Evolutionary conservation across 805 yeast genomes (phyloP).

Genomic region (Hanseniaspora lachancei): DNA sequence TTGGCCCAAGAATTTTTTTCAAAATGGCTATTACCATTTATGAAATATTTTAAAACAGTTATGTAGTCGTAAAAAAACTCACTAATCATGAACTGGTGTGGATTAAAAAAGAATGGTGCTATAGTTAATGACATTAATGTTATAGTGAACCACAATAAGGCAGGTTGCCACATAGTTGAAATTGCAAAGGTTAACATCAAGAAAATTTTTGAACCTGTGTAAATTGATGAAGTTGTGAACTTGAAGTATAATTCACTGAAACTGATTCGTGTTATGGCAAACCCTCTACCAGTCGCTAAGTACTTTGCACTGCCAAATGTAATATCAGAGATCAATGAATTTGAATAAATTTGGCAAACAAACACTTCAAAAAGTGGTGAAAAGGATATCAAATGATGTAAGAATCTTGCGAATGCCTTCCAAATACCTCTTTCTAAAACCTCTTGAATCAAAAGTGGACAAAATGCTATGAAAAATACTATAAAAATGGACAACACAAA

Average conservation of each 20-base stretch:
- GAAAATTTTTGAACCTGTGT: conserved; percentile 59
- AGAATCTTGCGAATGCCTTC: conserved; percentile 57
- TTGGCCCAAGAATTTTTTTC: conserved; percentile 70
- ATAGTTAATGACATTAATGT: conserved; percentile 51
- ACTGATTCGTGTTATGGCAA: conserved; percentile 71
- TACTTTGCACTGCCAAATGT: conserved; percentile 87
- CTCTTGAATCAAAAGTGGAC: conserved; percentile 80
- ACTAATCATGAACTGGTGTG: conserved; percentile 57
- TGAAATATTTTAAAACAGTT: conserved; percentile 58
- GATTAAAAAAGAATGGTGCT: conserved; percentile 65
- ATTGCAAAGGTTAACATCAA: conserved; percentile 64
- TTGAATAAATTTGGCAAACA: conserved; percentile 85
- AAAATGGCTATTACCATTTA: conserved; percentile 60
- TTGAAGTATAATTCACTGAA: conserved; percentile 62
- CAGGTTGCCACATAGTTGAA: conserved; percentile 67
- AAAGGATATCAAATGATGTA: conserved; percentile 64
- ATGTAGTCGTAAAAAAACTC: conserved; percentile 63
- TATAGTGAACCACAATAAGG: conserved; percentile 62
- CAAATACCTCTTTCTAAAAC: conserved; percentile 70
- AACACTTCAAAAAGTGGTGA: conserved; percentile 91
- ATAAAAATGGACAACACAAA: conserved; percentile 83
- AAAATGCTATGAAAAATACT: conserved; percentile 82
- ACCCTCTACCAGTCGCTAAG: conserved; percentile 86
- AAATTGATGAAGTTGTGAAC: conserved; percentile 64
- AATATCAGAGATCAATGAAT: conserved; percentile 59